Conservation (phyloP, 768 basidiomycete species). For the Tricholoma sp. region DNA sequence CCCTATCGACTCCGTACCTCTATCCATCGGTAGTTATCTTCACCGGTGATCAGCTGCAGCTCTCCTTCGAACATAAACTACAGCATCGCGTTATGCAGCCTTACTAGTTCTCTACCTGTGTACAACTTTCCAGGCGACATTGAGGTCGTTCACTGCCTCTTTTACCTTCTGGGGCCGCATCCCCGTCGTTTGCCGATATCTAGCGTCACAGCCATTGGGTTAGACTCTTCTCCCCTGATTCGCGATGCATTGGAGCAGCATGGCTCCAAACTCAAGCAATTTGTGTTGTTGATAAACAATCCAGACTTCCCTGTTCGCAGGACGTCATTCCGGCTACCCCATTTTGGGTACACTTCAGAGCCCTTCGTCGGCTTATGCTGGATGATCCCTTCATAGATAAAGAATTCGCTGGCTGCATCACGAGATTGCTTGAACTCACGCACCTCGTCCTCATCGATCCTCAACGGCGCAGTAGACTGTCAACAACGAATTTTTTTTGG, state of each 20-base stretch:
- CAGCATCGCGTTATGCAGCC: not conserved
- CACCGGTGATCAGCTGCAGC: not conserved
- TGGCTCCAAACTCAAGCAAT: not conserved
- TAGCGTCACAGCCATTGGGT: not conserved
- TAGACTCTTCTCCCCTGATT: not conserved
- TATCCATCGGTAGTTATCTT: not conserved
- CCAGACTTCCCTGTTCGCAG: not conserved
- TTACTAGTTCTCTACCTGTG: not conserved
- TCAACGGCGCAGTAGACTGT: not conserved
- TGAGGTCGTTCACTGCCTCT: not conserved
- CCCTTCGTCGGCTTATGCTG: not conserved
- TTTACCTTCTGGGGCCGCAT: not conserved
- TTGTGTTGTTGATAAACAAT: not conserved
- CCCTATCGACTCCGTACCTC: not conserved
- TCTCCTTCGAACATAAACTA: not conserved
- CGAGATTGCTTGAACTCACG: not conserved
- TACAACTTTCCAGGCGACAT: not conserved
- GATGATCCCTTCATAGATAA: not conserved
- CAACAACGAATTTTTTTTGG: not conserved
- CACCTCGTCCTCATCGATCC: not conserved
- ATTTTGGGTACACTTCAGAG: not conserved
- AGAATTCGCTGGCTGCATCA: not conserved
- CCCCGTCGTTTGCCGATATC: not conserved
- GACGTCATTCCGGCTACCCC: not conserved
- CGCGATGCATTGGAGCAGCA: not conserved